Evolutionary conservation across 1,284 basidiomycete genomes (phyloP).

Genomic region (Sporisorium scitamineum): DNA sequence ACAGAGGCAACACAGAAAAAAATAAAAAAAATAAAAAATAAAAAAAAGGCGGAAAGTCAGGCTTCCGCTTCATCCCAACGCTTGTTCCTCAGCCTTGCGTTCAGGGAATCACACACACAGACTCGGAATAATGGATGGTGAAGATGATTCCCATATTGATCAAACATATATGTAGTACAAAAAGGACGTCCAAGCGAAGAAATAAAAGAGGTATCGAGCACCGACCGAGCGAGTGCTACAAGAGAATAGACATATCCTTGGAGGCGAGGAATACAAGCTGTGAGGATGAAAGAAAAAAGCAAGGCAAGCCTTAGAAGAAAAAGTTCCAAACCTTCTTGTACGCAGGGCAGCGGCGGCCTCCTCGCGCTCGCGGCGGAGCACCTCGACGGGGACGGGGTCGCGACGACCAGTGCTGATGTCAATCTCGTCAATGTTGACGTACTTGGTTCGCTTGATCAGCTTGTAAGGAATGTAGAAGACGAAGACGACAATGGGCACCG

Average conservation of each 20-base stretch:
- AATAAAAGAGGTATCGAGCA: not conserved
- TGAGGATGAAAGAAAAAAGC: constrained; percentile 1
- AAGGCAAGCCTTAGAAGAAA: constrained; percentile 51
- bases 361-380: constrained; percentile 63
- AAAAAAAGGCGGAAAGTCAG: not conserved
- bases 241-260: too few species aligned
- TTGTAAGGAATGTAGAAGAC: constrained; percentile 54
- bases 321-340: constrained; percentile 55
- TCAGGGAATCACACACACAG: not conserved
- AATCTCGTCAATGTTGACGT: constrained; percentile 57
- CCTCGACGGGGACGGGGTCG: constrained; percentile 59
- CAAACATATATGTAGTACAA: not conserved
- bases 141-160: not conserved
- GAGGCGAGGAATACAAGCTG: too few species aligned
- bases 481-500: constrained; percentile 58
- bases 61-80: not conserved
- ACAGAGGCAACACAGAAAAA: not conserved
- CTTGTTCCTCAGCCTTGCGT: not conserved
- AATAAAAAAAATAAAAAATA: not conserved
- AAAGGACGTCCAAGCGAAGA: not conserved
- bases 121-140: not conserved
- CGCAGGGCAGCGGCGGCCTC: constrained; percentile 50
- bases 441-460: constrained; percentile 46
- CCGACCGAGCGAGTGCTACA: not conserved
- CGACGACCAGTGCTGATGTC: constrained; percentile 65